Evolutionary conservation across 179 eudicot genomes (phyloP).

Genomic region (Nepenthes alata): DNA sequence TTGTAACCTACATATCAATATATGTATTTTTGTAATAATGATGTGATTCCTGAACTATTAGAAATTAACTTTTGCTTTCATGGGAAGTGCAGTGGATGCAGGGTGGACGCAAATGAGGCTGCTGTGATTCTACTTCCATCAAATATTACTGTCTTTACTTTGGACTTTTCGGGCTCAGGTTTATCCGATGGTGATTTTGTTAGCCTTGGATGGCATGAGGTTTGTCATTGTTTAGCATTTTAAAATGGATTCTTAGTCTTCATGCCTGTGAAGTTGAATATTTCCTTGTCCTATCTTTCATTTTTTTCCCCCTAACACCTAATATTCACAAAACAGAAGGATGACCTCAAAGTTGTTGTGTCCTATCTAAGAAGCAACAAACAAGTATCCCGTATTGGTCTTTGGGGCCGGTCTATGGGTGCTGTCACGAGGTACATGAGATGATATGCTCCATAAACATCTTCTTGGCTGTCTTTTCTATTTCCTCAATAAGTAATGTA

Average conservation of each 20-base stretch:
- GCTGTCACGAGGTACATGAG: slow-evolving; percentile 65
- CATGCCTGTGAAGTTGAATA: slow-evolving; percentile 1
- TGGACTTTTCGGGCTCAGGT: slow-evolving; percentile 92
- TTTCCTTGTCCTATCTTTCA: neutral
- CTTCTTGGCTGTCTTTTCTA: neutral
- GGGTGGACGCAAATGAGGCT: slow-evolving; percentile 94
- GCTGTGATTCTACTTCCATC: slow-evolving; percentile 78
- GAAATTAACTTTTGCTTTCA: slow-evolving; percentile 6
- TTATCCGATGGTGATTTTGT: slow-evolving; percentile 82
- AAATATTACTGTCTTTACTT: slow-evolving; percentile 71
- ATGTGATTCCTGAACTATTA: neutral
- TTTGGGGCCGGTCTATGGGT: slow-evolving; percentile 98
- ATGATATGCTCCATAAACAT: neutral
- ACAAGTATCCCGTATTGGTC: slow-evolving; percentile 58
- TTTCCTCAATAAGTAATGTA: neutral
- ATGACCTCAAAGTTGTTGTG: slow-evolving; percentile 74
- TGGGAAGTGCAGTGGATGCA: slow-evolving; percentile 53
- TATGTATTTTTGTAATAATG: neutral
- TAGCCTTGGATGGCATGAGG: slow-evolving; percentile 98
- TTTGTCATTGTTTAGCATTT: slow-evolving; percentile 9
- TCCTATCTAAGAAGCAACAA: slow-evolving; percentile 47
- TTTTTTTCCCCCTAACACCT: neutral
- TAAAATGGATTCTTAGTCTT: slow-evolving; percentile 2
- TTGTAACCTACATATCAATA: neutral
- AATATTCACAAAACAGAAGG: slow-evolving; percentile 38